Evolutionary conservation across 2,329 filamentous ascomycete genomes (phyloP), one percentile per base, ranked within the genome.

Genomic region (Leptographium flavum): DNA sequence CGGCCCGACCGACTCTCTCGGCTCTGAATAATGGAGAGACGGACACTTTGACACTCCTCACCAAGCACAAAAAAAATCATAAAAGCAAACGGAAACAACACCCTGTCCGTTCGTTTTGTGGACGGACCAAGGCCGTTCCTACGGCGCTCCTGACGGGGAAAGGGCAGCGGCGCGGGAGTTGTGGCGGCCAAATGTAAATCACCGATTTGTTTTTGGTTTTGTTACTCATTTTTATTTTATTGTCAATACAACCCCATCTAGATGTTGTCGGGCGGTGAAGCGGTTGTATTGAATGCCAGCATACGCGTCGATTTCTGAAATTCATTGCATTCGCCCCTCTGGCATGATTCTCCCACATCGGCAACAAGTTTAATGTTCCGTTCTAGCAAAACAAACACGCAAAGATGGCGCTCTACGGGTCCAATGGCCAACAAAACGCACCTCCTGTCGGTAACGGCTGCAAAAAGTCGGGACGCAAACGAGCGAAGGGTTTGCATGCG

Each of bases 161-260:
- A 19, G 30, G 30, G 15, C 14, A n/a, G 38, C 33, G 21, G 17
- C 21, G 21, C 25, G 33, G 35, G 45, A 46, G 40, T 47, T 45
- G 46, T 35, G 42, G 46, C 27, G 38, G 28, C 37, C 45, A 35
- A 39, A 39, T 47, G 46, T 47, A 45, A 47, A 47, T 42, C 46
- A 47, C 31, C 31, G 37, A 42, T 42, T 42, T 45, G 38, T 42
- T 42, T 46, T 43, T 38, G 30, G 10, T 40, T 42, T 36, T 25
- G 40, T 28, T 39, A n/a, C n/a, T n/a, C n/a, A n/a, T 32, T 15
- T 31, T 44, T 32, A 7, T 41, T 30, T 32, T 32, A 27, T 30
- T 32, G 17, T 39, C 40, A 46, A 39, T 32, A 43, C 27, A 39
- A 38, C n/a, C 28, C 35, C 19, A 35, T 46, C 38, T 31, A 42